Base-by-base conservation (phyloP, 2,329 filamentous ascomycete genomes). In the Pseudomassariella vexata region DNA sequence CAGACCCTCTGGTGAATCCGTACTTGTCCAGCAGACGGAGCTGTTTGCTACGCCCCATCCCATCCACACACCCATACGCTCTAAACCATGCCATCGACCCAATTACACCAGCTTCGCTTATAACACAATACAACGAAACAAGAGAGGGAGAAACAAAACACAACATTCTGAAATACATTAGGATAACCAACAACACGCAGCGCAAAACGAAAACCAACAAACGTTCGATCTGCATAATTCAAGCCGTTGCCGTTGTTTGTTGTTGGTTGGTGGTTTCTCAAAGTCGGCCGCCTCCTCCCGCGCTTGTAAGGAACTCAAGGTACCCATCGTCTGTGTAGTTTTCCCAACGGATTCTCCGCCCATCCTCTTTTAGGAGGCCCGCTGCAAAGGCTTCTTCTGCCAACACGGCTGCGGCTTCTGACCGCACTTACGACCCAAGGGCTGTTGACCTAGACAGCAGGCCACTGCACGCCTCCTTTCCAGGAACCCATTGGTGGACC, bases 401-500 rank as follows among this genome's bases (percentile, higher is more conserved):
- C 49, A 50, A 51, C 49, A 42, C 44, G 44, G 48, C 55, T 56
- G 55, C 56, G 55, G 49, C 47, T 50, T 46, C 48, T 46, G 52
- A 54, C 49, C 46, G 52, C 46, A 39, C 47, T n/a, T n/a, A n/a
- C n/a, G n/a, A n/a, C n/a, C 52, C 48, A 46, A 51, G 41, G 39
- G 44, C 50, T 45, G 49, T 50, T 53, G 48, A 55, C 52, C 51
- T 54, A 53, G 46, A 48, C 50, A 40, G 46, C 50, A 43, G 46
- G 41, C 47, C 48, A 48, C 50, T 55, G 50, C 53, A 55, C 48
- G 48, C 47, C 44, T 41, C 34, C 46, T n/a, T 48, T 50, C 45
- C 47, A 54, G 53, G 50, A 53, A 57, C 57, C 55, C 56, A 62
- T 62, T 60, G 55, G 47, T 48, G 56, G 45, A 48, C 45, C 53